These are phyloP conservation scores for Rhizopus delemar DNA, from an alignment of 371 early-diverging fungal genomes.

Conservation along the genomic window DNA sequence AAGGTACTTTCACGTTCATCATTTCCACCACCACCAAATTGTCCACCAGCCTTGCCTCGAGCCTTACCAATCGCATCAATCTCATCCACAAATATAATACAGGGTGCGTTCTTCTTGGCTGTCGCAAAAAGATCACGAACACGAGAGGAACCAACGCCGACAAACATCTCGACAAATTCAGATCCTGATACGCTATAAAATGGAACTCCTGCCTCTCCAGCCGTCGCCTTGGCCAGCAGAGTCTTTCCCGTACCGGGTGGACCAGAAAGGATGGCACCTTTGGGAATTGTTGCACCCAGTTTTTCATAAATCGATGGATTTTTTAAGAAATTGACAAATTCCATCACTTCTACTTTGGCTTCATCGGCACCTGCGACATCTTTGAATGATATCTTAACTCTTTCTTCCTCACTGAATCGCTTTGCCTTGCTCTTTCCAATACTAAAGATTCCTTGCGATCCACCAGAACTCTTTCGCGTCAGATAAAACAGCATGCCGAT, in stretches of 20 bases:
- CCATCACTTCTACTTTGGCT: slow-evolving; percentile 99
- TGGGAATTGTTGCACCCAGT: slow-evolving; percentile 99
- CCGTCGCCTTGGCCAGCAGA: slow-evolving; percentile 97
- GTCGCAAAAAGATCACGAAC: slow-evolving; percentile 97
- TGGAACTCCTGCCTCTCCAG: slow-evolving; percentile 98
- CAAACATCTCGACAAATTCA: slow-evolving; percentile 99
- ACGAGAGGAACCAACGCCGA: slow-evolving; percentile 98
- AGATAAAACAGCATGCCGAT: slow-evolving; percentile 87
- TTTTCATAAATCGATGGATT: slow-evolving; percentile 95
- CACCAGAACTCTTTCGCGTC: slow-evolving; percentile 77
- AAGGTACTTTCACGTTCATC: slow-evolving; percentile 98
- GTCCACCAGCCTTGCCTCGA: slow-evolving; percentile 88
- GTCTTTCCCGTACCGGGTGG: slow-evolving; percentile 99
- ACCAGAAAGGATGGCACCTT: slow-evolving; percentile 96
- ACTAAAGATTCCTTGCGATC: slow-evolving; percentile 86
- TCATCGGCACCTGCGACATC: slow-evolving; percentile 99
- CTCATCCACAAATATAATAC: slow-evolving; percentile 99
- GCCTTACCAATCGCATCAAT: slow-evolving; percentile 99
- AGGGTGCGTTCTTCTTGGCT: slow-evolving; percentile 97
- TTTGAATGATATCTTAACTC: slow-evolving; percentile 95
- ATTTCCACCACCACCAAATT: slow-evolving; percentile 77
- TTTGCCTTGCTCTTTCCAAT: slow-evolving; percentile 96
- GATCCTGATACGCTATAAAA: slow-evolving; percentile 98
- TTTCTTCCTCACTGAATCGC: slow-evolving; percentile 95
- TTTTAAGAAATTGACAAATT: slow-evolving; percentile 99